Evolutionary conservation across 768 basidiomycete genomes (phyloP).

Genomic region (Pisolithus albus): DNA sequence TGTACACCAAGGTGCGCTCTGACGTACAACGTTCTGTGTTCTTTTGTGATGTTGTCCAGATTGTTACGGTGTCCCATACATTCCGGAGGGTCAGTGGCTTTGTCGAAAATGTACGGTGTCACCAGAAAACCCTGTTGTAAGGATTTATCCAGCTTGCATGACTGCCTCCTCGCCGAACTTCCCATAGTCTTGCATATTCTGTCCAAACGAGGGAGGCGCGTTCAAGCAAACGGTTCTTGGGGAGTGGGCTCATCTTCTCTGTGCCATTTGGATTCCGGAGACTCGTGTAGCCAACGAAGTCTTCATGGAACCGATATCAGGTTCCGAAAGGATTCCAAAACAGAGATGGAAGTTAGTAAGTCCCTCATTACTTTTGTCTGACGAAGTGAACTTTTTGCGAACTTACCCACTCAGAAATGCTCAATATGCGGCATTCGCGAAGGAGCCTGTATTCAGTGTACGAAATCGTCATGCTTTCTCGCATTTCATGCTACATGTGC

Average conservation of each 20-base stretch:
- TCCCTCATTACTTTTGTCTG: slow-evolving; percentile 4
- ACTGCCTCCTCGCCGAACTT: background rate
- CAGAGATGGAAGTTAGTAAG: slow-evolving; percentile 91
- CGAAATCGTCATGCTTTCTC: slow-evolving; percentile 80
- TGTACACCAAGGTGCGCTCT: slow-evolving; percentile 89
- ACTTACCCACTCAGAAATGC: slow-evolving; percentile 40
- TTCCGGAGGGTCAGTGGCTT: slow-evolving; percentile 99
- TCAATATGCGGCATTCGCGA: slow-evolving; percentile 51
- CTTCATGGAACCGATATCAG: slow-evolving; percentile 97
- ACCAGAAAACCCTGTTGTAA: slow-evolving; percentile 90
- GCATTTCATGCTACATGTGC: slow-evolving; percentile 97
- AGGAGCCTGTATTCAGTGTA: slow-evolving; percentile 96
- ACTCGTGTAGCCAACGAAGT: slow-evolving; percentile 88
- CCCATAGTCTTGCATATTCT: slow-evolving; percentile 83
- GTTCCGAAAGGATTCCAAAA: slow-evolving; percentile 81
- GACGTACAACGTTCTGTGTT: background rate
- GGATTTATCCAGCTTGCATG: slow-evolving; percentile 20
- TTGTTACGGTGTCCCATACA: slow-evolving; percentile 98
- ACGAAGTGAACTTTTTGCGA: slow-evolving; percentile 5
- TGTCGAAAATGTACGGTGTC: slow-evolving; percentile 98
- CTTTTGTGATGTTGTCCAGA: slow-evolving; percentile 43
- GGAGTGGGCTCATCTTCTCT: slow-evolving; percentile 94
- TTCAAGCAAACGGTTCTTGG: slow-evolving; percentile 94
- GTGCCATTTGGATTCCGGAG: slow-evolving; percentile 97
- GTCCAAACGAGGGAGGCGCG: slow-evolving; percentile 94